phyloP scores from a whole-genome alignment of 2,329 filamentous ascomycete genomes.

The Aurifilum marmelostoma region DNA sequence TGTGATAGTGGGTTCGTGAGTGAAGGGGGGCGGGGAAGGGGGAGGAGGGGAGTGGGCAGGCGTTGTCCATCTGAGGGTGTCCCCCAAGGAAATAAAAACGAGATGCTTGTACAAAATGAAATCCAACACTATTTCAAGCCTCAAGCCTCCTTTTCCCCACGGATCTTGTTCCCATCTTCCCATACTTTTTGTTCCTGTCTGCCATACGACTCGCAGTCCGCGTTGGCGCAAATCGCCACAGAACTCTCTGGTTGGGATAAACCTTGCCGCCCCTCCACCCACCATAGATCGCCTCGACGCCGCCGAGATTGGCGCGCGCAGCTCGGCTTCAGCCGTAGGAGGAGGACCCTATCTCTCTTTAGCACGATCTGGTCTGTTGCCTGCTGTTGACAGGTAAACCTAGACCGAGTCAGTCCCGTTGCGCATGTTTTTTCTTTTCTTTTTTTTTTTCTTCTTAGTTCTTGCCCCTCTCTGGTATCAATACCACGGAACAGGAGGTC shows the following conservation, averaged over 20 bases:
- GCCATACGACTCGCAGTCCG: background rate
- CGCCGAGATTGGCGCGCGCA: conserved; percentile 1
- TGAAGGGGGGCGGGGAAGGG: background rate
- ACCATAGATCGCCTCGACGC: background rate
- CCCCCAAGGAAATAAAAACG: background rate
- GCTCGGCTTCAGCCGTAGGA: background rate
- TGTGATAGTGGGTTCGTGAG: background rate
- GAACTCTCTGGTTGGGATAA: background rate
- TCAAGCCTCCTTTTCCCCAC: background rate
- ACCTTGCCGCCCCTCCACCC: background rate
- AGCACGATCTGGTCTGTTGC: background rate
- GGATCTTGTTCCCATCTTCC: background rate
- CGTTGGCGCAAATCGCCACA: background rate
- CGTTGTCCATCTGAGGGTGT: background rate
- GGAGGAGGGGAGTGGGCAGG: too few species aligned
- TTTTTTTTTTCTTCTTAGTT: too few species aligned
- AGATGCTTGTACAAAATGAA: too few species aligned
- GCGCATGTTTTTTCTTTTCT: too few species aligned
- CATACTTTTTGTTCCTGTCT: background rate
- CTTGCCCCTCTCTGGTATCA: background rate
- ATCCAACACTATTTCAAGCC: background rate
- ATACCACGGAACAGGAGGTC: too few species aligned
- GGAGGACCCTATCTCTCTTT: background rate
- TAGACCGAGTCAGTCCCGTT: too few species aligned
- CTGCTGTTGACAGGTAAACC: background rate